phyloP scores from a whole-genome alignment of 495 filamentous ascomycete species.

The Daldinia caldariorum region DNA sequence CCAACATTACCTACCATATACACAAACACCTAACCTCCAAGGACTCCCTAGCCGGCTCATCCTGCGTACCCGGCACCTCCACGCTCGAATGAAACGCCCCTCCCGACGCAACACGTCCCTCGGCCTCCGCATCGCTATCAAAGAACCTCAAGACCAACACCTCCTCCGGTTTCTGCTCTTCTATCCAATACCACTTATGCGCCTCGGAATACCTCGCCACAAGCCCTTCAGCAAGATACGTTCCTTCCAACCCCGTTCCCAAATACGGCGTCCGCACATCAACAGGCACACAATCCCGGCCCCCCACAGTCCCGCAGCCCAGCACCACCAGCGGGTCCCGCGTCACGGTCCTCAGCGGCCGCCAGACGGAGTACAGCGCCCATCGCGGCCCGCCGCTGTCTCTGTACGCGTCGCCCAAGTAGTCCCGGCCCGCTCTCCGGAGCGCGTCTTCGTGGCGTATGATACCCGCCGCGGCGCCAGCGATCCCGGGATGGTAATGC shows the following conservation, averaged over 20 bases:
- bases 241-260: too few species aligned
- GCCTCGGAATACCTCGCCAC: background rate
- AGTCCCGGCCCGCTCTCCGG: too few species aligned
- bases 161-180: background rate
- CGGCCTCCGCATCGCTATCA: background rate
- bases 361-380: background rate
- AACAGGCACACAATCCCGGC: too few species aligned
- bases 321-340: background rate
- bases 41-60: background rate
- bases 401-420: background rate
- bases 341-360: background rate
- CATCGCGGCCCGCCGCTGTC: background rate
- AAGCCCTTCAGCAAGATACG: too few species aligned
- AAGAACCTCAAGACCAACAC: background rate
- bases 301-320: background rate
- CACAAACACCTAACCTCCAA: too few species aligned
- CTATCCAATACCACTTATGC: background rate
- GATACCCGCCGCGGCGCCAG: too few species aligned
- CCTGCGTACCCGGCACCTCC: constrained; percentile 15
- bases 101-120: too few species aligned
- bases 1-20: too few species aligned
- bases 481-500: background rate
- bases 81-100: constrained; percentile 12
- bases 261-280: too few species aligned
- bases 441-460: too few species aligned